phyloP scores from a whole-genome alignment of 2,329 filamentous ascomycete species.

The Lachnum nothofagi region DNA sequence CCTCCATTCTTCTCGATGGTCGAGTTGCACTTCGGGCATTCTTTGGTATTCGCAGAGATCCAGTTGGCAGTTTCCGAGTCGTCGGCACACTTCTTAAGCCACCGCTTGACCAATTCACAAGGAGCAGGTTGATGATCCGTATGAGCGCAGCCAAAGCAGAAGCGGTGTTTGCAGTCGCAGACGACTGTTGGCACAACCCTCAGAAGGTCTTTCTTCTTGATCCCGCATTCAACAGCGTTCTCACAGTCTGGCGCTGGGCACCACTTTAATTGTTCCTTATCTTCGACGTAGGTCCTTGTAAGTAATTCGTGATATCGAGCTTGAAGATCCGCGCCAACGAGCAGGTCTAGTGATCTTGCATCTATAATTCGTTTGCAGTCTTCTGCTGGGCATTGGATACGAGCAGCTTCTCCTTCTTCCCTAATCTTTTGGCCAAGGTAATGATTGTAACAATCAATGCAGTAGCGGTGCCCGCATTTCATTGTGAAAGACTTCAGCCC shows the following conservation, averaged over 20 bases:
- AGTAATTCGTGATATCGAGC: slow-evolving; percentile 76
- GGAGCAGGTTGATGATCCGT: slow-evolving; percentile 91
- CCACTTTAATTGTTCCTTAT: slow-evolving; percentile 94
- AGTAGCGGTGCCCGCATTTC: slow-evolving; percentile 92
- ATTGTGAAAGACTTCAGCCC: slow-evolving; percentile 81
- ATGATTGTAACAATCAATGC: slow-evolving; percentile 84
- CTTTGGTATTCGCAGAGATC: slow-evolving; percentile 98
- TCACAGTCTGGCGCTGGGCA: slow-evolving; percentile 96
- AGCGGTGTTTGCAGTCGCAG: slow-evolving; percentile 77
- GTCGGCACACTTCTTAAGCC: slow-evolving; percentile 97
- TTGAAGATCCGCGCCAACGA: slow-evolving; percentile 55
- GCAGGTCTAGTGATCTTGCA: slow-evolving; percentile 75
- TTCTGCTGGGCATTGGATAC: slow-evolving; percentile 88
- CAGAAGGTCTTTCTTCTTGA: slow-evolving; percentile 82
- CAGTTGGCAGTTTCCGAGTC: slow-evolving; percentile 98
- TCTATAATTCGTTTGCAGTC: slow-evolving; percentile 88
- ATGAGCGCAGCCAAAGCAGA: slow-evolving; percentile 91
- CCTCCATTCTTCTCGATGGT: slow-evolving; percentile 99
- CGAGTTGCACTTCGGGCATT: slow-evolving; percentile 91
- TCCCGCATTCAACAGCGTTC: slow-evolving; percentile 81
- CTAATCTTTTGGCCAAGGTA: slow-evolving; percentile 91
- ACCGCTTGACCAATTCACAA: slow-evolving; percentile 84
- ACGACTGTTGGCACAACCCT: slow-evolving; percentile 84
- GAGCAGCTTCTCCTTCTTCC: slow-evolving; percentile 88
- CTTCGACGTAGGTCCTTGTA: slow-evolving; percentile 92